phyloP scores from a whole-genome alignment of 352 stramenopile species.

The Albugo laibachii region DNA sequence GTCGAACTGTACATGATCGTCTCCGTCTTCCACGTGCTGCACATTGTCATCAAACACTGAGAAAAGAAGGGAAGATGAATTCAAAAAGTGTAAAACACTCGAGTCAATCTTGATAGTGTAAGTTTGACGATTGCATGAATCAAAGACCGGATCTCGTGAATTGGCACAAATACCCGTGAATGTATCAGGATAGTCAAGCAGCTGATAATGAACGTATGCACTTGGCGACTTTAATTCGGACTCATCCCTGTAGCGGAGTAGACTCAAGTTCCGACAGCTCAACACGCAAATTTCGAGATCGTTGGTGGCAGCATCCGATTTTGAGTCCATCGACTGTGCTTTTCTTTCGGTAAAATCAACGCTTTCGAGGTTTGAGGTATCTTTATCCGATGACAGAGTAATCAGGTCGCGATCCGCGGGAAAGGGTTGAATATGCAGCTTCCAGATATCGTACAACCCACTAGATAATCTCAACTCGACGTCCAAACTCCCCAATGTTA shows the following conservation, averaged over 20 bases:
- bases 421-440: constrained; percentile 75
- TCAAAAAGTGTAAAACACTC: constrained; percentile 62
- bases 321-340: not conserved
- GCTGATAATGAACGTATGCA: constrained; percentile 80
- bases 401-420: constrained; percentile 62
- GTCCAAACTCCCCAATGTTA: constrained; percentile 46
- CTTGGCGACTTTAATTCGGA: constrained; percentile 21
- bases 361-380: not conserved
- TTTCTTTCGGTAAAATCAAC: not conserved
- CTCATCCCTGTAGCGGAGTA: constrained; percentile 16
- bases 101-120: constrained; percentile 53
- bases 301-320: constrained; percentile 11
- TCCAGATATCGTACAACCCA: constrained; percentile 81
- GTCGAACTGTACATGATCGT: constrained; percentile 9
- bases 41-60: constrained; percentile 75
- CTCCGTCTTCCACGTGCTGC: constrained; percentile 12
- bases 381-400: not conserved
- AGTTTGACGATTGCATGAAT: constrained; percentile 39
- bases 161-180: constrained; percentile 74
- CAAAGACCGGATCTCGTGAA: constrained; percentile 46
- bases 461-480: constrained; percentile 73
- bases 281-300: constrained; percentile 52
- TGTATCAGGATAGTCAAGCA: constrained; percentile 73
- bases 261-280: constrained; percentile 30
- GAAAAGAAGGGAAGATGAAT: constrained; percentile 57